Conservation (phyloP, 345 rosid species). For the Hibiscus tridactylites region DNA sequence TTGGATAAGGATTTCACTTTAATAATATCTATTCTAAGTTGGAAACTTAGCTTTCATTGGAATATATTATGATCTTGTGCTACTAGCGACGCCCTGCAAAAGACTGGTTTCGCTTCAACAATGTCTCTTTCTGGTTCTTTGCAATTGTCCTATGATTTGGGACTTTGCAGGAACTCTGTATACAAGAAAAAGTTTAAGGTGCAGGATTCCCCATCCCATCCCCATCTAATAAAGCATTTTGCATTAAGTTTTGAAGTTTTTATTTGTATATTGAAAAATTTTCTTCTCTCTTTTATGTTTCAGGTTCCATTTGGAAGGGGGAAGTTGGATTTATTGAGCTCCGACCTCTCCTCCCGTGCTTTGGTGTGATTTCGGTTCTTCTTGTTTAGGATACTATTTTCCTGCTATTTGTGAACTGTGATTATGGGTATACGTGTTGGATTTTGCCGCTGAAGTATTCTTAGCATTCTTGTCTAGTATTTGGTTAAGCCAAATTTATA, state of each 20-base stretch:
- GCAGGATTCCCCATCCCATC: neutral
- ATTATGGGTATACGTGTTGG: neutral
- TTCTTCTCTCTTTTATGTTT: neutral
- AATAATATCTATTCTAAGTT: neutral
- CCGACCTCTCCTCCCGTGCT: neutral
- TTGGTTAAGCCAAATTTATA: neutral
- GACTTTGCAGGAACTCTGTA: conserved; percentile 53
- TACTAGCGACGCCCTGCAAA: conserved; percentile 18
- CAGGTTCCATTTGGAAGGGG: neutral
- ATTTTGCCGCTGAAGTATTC: neutral
- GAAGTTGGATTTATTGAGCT: neutral
- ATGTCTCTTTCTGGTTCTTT: conserved; percentile 61
- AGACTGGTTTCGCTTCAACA: conserved; percentile 6
- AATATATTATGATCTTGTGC: conserved; percentile 22
- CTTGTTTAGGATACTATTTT: neutral
- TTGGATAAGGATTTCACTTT: neutral
- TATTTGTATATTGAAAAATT: neutral
- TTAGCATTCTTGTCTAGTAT: neutral
- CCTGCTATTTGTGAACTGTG: neutral
- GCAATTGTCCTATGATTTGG: conserved; percentile 60
- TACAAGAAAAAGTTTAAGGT: conserved; percentile 39
- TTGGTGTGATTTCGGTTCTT: neutral
- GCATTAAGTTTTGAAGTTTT: neutral
- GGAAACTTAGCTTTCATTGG: neutral
- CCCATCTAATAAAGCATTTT: neutral